Evolutionary conservation across 2,329 filamentous ascomycete species (phyloP), one percentile per base, ranked within the genome.

Genomic region (Pseudogymnoascus sp.): DNA sequence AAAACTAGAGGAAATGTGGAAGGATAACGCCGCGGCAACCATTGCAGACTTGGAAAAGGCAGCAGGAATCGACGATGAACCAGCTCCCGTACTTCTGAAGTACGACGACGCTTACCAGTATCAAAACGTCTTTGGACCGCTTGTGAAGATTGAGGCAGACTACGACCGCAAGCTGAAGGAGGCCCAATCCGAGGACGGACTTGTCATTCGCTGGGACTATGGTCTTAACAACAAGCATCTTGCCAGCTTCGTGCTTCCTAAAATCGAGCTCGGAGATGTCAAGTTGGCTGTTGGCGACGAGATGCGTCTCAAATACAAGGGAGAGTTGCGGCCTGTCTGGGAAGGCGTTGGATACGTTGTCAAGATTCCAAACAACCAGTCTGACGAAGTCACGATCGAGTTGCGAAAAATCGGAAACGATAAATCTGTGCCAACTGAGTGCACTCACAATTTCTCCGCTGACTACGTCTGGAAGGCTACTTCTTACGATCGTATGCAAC

Each of bases 391-490:
- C 61, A 96, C 90, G 8, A 89, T 99, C 67, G 95, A 99, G 75
- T 79, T 99, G 73, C 90, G 95, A 69, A 91, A 95, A 71, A 93
- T 95, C 67, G 93, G 91, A 66, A 96, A 96, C 73, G 93, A 97
- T 78, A 97, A 97, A 77, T 91, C 89, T 28, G 91, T 97, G 1
- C 95, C 95, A 0, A 96, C 91, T 0, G 93, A 99, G 72, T 95
- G 93, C 76, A 96, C 93, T 0, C 91, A 96, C 77, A 96, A 97
- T 76, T 99, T 99, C 77, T 96, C 92, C 14, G 95, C 93, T 68
- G 95, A 99, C 75, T 99, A 99, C 73, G 95, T 99, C 63, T 99
- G 95, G 95, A 99, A 99, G 75, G 95, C 96, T 12, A 99, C 96
- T 0, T 97, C 93, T 0, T 99, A 99, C 74, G 95, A 99, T 73